Conservation (phyloP, 352 stramenopile genomes). For the Hyaloperonospora brassicae region DNA sequence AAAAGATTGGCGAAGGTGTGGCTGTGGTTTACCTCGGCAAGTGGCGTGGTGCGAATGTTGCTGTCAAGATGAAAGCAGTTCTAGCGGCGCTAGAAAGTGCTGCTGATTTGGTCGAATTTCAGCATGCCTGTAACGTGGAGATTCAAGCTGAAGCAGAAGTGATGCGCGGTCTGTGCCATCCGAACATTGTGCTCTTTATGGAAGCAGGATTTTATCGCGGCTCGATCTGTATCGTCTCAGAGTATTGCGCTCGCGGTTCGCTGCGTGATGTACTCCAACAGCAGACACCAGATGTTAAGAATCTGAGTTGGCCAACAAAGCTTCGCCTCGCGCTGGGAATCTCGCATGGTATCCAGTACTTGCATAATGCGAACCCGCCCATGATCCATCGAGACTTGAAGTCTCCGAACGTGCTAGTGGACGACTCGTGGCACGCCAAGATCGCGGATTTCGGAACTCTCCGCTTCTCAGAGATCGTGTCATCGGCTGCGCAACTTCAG, state of each 20-base stretch:
- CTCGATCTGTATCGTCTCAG: conserved; percentile 92
- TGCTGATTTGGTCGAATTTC: conserved; percentile 61
- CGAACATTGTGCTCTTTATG: conserved; percentile 87
- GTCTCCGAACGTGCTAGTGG: conserved; percentile 84
- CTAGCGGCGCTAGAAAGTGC: conserved; percentile 51
- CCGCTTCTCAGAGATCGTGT: conserved; percentile 82
- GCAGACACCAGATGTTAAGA: conserved; percentile 41
- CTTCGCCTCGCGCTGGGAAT: conserved; percentile 70
- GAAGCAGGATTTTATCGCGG: conserved; percentile 78
- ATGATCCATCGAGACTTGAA: conserved; percentile 91
- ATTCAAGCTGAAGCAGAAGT: conserved; percentile 77
- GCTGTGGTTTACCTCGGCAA: conserved; percentile 92
- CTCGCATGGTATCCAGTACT: conserved; percentile 83
- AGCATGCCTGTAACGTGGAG: conserved; percentile 77
- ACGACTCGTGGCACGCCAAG: conserved; percentile 86
- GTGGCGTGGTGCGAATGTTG: conserved; percentile 93
- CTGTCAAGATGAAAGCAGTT: conserved; percentile 90
- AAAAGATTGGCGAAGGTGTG: conserved; percentile 81
- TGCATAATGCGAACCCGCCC: conserved; percentile 82
- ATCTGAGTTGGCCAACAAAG: conserved; percentile 76
- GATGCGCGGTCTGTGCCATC: conserved; percentile 74
- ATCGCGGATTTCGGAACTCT: conserved; percentile 87
- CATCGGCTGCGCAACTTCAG: conserved; percentile 45
- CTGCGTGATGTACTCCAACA: conserved; percentile 91
- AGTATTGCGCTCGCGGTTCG: conserved; percentile 91